These are phyloP conservation scores for Backusella psychrophila DNA, from an alignment of 192 early-diverging fungal species.

Conservation along the genomic window DNA sequence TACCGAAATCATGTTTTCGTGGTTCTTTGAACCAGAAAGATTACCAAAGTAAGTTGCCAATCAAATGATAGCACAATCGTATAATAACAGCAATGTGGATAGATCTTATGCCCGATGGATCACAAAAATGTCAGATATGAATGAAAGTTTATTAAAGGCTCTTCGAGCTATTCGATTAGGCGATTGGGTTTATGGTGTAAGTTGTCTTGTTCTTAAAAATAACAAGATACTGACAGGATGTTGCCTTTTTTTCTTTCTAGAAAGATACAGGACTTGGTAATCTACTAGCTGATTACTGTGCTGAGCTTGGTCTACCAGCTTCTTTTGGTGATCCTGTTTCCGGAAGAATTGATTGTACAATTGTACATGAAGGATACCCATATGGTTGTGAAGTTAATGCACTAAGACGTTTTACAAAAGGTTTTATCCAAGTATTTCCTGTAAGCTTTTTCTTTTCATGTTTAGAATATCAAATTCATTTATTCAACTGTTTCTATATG, in stretches of 20 bases:
- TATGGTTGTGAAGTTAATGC: slow-evolving; percentile 48
- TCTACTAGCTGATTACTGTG: slow-evolving; percentile 19
- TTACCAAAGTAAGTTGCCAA: slow-evolving; percentile 44
- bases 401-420: slow-evolving; percentile 29
- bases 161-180: slow-evolving; percentile 41
- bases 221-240: not conserved
- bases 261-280: slow-evolving; percentile 19
- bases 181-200: slow-evolving; percentile 37
- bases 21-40: slow-evolving; percentile 52
- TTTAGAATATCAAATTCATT: not conserved
- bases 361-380: slow-evolving; percentile 48
- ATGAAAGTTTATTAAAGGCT: slow-evolving; percentile 50
- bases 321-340: slow-evolving; percentile 35
- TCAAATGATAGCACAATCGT: too few relatives aligned
- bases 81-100: not conserved
- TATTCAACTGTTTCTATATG: not conserved
- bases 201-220: not conserved
- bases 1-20: slow-evolving; percentile 63
- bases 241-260: not conserved
- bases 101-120: slow-evolving; percentile 62
- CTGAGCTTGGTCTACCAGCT: slow-evolving; percentile 25
- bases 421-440: slow-evolving; percentile 40
- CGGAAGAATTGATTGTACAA: slow-evolving; percentile 47
- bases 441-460: slow-evolving; percentile 17
- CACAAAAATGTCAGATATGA: slow-evolving; percentile 53